Evolutionary conservation across 805 yeast species (phyloP), one percentile per base, ranked within the genome.

Genomic region (Sugiyamaella mastotermitis): DNA sequence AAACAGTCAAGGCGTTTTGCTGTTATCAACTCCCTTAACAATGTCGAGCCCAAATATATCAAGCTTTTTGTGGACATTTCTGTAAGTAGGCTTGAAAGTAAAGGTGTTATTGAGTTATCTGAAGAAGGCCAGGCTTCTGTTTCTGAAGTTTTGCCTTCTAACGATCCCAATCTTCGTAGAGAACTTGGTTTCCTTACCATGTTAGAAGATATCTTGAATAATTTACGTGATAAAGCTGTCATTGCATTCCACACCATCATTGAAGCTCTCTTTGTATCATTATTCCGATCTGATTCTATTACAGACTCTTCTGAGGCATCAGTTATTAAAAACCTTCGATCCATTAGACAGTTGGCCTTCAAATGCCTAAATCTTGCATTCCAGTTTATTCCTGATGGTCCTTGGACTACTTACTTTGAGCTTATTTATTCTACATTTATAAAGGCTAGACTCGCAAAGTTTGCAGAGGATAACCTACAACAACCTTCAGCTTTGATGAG

Each of bases 401-500:
- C 66, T 37, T 87, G 96, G 95, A 43, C 36, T 2, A 45, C 52
- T 4, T 61, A 64, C 6, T 69, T 69, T 45, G 67, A 74, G 14
- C 49, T 59, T 1, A 72, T 92, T 9, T 81, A 73, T 51, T 55
- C 59, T 3, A 54, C 64, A 17, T 65, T 86, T 16, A 64, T 90
- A 10, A 50, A 57, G 15, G 87, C 94, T 5, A 73, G 94, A 52
- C 65, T 92, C 49, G 65, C 44, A 1, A 64, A 69, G 9, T 90
- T 90, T 58, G 80, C 80, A 3, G 70, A 63, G 28, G 95, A 83
- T 51, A 92, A 90, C 56, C 64, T 81, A 22, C 94, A 86, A 53
- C 86, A 82, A 51, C 80, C 90, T 0, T 86, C 97, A 0, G 72
- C 94, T 0, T 56, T 90, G 31, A 62, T 88, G 74, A 74, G 68